phyloP scores from a whole-genome alignment of 1,139 yeast species.

The Kazachstania sp. region DNA sequence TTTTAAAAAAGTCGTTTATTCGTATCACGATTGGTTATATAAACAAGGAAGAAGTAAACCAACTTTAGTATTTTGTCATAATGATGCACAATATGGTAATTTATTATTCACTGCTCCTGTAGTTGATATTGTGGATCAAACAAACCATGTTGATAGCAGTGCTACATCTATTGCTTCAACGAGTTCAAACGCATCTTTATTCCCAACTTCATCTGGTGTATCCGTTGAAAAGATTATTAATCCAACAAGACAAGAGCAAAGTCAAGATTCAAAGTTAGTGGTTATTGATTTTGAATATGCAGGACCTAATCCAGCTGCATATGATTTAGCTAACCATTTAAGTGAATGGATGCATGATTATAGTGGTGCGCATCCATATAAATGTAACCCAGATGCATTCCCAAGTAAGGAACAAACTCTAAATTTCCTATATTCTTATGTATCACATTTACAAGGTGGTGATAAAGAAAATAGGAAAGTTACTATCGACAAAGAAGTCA shows the following conservation, averaged over 20 bases:
- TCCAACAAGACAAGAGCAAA: conserved; percentile 32
- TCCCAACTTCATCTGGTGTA: conserved; percentile 30
- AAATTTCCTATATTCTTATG: conserved; percentile 66
- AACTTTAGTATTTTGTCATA: conserved; percentile 72
- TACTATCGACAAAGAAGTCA: conserved; percentile 47
- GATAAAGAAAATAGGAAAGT: conserved; percentile 9
- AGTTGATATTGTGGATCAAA: conserved; percentile 8
- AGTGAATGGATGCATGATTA: conserved; percentile 97
- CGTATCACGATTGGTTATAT: conserved; percentile 58
- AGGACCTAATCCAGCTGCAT: conserved; percentile 88
- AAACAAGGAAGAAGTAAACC: conserved; percentile 30
- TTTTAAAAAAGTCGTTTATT: conserved; percentile 41
- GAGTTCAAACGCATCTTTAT: conserved; percentile 16
- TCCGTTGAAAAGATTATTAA: conserved; percentile 32
- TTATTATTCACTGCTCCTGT: conserved; percentile 44
- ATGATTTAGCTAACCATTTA: conserved; percentile 80
- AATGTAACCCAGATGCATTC: conserved; percentile 50
- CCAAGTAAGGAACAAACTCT: conserved; percentile 63
- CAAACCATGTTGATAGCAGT: conserved; percentile 28
- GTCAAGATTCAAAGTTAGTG: conserved; percentile 67
- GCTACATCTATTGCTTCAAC: conserved; percentile 9
- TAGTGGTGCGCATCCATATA: conserved; percentile 46
- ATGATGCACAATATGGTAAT: conserved; percentile 95
- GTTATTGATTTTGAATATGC: conserved; percentile 96
- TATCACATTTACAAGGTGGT: conserved; percentile 31